Base-by-base conservation (phyloP, 169 alveolate species). In the Eimeria tenella region DNA sequence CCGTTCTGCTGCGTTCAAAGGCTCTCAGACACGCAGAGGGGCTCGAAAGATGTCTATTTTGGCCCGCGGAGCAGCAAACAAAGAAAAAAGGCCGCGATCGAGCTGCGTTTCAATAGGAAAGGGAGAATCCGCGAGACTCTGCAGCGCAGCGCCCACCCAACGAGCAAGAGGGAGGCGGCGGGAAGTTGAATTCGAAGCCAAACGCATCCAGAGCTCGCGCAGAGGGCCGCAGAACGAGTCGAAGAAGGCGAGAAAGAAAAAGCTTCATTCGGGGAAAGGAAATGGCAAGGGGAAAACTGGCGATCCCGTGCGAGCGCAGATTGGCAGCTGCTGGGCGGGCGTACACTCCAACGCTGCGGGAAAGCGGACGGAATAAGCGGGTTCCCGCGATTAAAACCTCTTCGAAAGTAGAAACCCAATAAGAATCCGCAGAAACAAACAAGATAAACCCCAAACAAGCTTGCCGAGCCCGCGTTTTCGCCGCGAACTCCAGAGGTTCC, bases 301-400 rank as follows among this genome's bases (percentile, higher is more conserved):
- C 89, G 89, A 81, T 81, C 89, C 89, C 89, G 52, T 19, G 89
- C 89, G 89, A 81, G 89, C 89, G 89, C 89, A 53, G 55, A 55
- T 11, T 81, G 89, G 89, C 73, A 55, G 89, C 89, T 53, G 89
- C 49, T 56, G 62, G 89, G 89, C 73, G 62, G 89, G 89, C 73
- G 62, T 81, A 81, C 89, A 81, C 89, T 56, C 23, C 89, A 81
- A 21, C 89, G 55, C 21, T 0, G 89, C 55, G 23, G 55, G 89
- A 42, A 77, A 77, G 86, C 56, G 42, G 73, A 10, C 62, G 15
- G 62, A 53, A 55, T 21, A 70, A 52, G 17, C 89, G 13, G 56
- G 73, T 81, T 81, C 73, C 73, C 89, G 55, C 42, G 73, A 53
- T 81, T 55, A 81, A 58, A 81, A 53, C 15, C 55, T 4, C 7